phyloP scores from a whole-genome alignment of 768 basidiomycete species.

The Amanita phalloides region DNA sequence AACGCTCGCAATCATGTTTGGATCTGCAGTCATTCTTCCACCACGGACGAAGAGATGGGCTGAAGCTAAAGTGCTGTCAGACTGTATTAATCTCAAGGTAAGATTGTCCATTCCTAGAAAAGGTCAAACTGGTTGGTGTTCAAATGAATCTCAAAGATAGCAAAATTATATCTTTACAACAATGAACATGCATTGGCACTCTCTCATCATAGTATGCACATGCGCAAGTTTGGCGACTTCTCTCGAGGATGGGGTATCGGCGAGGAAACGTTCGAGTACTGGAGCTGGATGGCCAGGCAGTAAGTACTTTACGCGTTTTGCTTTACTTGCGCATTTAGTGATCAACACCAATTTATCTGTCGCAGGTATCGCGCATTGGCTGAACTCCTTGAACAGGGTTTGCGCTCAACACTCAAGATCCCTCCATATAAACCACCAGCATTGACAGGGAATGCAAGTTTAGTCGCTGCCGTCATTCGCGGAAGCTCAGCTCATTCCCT shows the following conservation, averaged over 20 bases:
- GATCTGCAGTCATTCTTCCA: conserved; percentile 74
- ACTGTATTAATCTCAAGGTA: conserved; percentile 88
- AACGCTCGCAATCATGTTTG: conserved; percentile 79
- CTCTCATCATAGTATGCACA: conserved; percentile 75
- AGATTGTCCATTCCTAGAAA: conserved; percentile 4
- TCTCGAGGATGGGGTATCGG: conserved; percentile 92
- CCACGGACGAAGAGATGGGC: conserved; percentile 97
- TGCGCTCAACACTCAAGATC: conserved; percentile 47
- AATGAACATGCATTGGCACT: conserved; percentile 76
- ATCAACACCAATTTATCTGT: neutral
- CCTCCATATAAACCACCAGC: conserved; percentile 44
- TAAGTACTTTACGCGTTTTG: conserved; percentile 24
- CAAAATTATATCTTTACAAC: conserved; percentile 86
- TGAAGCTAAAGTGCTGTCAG: conserved; percentile 93
- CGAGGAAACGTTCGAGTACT: conserved; percentile 93
- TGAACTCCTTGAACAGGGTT: conserved; percentile 82
- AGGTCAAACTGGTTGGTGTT: neutral
- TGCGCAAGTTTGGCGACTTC: conserved; percentile 78
- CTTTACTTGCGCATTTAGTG: no score
- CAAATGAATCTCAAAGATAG: conserved; percentile 41
- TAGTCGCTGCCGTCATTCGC: conserved; percentile 6
- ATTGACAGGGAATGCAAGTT: conserved; percentile 13
- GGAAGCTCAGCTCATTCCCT: conserved; percentile 15
- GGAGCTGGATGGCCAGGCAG: conserved; percentile 96
- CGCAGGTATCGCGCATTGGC: conserved; percentile 79